Conservation (phyloP, 805 yeast genomes). For the Scheffersomyces stipitis region DNA sequence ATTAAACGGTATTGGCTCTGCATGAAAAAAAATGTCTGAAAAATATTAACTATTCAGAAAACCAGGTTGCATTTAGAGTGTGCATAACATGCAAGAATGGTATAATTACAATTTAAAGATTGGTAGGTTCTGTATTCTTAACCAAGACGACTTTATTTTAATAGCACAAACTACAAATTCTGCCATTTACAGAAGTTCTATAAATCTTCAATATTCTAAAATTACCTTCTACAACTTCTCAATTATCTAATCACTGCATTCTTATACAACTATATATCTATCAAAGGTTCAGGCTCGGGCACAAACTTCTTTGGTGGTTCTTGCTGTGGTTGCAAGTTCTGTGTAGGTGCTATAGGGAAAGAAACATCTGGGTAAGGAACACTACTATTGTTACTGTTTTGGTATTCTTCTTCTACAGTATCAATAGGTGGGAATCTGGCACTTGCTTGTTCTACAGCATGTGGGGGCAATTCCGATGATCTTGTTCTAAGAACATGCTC, state of each 20-base stretch:
- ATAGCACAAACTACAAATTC: too few relatives aligned
- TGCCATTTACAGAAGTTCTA: too few relatives aligned
- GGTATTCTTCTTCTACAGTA: constrained; percentile 8
- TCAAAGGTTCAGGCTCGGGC: constrained; percentile 41
- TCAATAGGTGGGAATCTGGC: constrained; percentile 16
- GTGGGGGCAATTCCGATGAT: constrained; percentile 10
- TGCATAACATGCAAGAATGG: too few relatives aligned
- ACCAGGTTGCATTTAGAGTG: too few relatives aligned
- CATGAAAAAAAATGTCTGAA: too few relatives aligned
- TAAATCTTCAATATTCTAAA: too few relatives aligned
- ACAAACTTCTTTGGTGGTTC: constrained; percentile 10
- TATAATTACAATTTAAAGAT: too few relatives aligned
- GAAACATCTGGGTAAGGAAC: constrained; percentile 3
- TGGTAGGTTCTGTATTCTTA: too few relatives aligned
- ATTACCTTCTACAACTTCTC: too few relatives aligned
- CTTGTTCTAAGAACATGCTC: constrained; percentile 4
- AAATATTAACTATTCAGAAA: too few relatives aligned
- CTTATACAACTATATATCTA: constrained; percentile 28
- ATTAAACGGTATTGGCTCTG: too few relatives aligned
- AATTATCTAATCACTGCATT: background rate
- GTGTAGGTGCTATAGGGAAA: background rate
- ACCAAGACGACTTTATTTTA: too few relatives aligned
- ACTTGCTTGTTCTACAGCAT: constrained; percentile 13
- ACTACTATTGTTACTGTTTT: background rate
- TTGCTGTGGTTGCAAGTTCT: background rate